phyloP scores from a whole-genome alignment of 2,329 filamentous ascomycete species.

The Fusarium tricinctum region DNA sequence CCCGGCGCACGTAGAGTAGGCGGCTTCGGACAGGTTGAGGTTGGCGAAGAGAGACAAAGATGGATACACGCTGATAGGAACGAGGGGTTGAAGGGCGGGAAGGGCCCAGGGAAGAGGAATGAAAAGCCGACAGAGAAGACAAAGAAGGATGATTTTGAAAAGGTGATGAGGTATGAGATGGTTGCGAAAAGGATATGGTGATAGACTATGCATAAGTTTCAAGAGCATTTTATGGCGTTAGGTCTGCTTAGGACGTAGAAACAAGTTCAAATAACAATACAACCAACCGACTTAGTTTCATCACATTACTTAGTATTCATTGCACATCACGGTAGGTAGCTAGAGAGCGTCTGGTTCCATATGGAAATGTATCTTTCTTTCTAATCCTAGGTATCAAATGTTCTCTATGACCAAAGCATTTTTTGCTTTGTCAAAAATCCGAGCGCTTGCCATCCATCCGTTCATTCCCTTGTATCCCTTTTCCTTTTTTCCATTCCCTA shows the following conservation, averaged over 20 bases:
- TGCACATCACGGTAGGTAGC: background rate
- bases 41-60: constrained; percentile 86
- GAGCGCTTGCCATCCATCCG: constrained; percentile 31
- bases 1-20: constrained; percentile 79
- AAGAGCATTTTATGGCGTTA: constrained; percentile 29
- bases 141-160: constrained; percentile 69
- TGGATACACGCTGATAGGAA: constrained; percentile 91
- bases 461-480: constrained; percentile 15
- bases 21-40: constrained; percentile 86
- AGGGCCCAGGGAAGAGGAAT: constrained; percentile 68
- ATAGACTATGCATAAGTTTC: constrained; percentile 7
- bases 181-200: constrained; percentile 97
- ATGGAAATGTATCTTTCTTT: constrained; percentile 45
- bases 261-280: background rate
- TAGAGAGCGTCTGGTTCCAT: constrained; percentile 11
- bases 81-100: constrained; percentile 73
- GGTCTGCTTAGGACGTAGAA: background rate
- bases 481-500: constrained; percentile 22
- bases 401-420: constrained; percentile 31
- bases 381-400: constrained; percentile 45
- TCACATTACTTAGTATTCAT: no score
- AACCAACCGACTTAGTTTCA: background rate
- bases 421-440: constrained; percentile 25
- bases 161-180: constrained; percentile 91
- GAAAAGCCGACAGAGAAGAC: constrained; percentile 57